A percentile compares a stretch with the other conserved stretches of the same genome.
These are phyloP conservation scores for Ophiorrhiza pumila DNA, from an alignment of 257 asterid genomes.

Conservation along the genomic window DNA sequence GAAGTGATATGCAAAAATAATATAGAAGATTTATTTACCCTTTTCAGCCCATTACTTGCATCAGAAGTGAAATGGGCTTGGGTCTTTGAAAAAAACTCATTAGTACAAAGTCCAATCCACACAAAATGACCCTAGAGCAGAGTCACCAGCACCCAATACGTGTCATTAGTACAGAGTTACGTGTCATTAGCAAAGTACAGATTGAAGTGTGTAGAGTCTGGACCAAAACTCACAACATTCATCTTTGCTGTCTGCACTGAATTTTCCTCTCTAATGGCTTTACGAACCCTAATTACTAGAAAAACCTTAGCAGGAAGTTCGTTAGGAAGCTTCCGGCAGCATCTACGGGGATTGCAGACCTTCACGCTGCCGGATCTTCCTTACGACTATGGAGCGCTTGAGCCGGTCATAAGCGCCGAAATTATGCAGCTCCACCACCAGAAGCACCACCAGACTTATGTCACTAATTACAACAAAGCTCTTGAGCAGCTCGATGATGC, in stretches of 20 bases:
- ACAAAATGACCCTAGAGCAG: too few relatives aligned
- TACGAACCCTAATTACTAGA: conserved; percentile 44
- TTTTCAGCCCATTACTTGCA: too few relatives aligned
- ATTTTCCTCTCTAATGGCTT: conserved; percentile 41
- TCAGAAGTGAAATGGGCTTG: too few relatives aligned
- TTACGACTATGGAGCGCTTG: conserved; percentile 83
- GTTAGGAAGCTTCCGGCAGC: conserved; percentile 36
- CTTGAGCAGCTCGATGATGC: conserved; percentile 82
- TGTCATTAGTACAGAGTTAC: too few relatives aligned
- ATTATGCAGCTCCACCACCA: conserved; percentile 96
- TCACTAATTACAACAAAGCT: conserved; percentile 85
- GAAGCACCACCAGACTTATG: conserved; percentile 90
- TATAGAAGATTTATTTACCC: too few relatives aligned
- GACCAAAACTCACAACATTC: too few relatives aligned
- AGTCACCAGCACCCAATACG: too few relatives aligned
- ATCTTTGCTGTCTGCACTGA: neutral
- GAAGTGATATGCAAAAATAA: too few relatives aligned
- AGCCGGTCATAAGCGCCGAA: conserved; percentile 84
- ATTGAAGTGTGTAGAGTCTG: too few relatives aligned
- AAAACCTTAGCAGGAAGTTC: conserved; percentile 25
- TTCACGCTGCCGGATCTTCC: conserved; percentile 80
- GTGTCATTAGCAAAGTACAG: too few relatives aligned
- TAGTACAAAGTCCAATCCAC: too few relatives aligned
- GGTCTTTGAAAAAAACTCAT: too few relatives aligned
- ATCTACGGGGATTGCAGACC: conserved; percentile 54